Base-by-base conservation (phyloP, 306 rosid species). In the Prunus mongolica region DNA sequence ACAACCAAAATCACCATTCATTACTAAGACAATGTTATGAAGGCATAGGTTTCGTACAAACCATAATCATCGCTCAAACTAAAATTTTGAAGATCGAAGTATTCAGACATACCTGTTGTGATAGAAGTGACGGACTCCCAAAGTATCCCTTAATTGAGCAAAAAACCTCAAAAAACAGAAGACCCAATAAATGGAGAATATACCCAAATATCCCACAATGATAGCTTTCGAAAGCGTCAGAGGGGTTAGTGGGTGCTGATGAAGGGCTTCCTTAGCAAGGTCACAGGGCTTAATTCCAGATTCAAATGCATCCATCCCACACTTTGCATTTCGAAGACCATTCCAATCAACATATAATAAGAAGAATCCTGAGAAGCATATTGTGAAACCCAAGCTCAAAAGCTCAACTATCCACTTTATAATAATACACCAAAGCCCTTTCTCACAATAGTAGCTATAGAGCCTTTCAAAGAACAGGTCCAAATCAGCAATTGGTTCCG, bases 301-400 rank as follows among this genome's bases (percentile, higher is more conserved):
- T 82, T 92, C 93, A 46, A 95, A 90, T 7, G 99, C 99, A 84
- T 92, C 87, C 92, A 92, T 92, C 82, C 99, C 97, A 88, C 99
- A 95, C 79, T 92, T 92, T 1, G 97, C 97, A 84, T 90, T 92
- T 45, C 92, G 90, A 56, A 95, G 97, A 63, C 97, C 97, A 81
- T 90, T 86, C 99, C 99, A 95, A 80, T 95, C 99, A 80, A 95
- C 96, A 67, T 58, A 88, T 49, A 95, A 69, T 72, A 89, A 87
- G 83, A 92, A 89, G 78, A 95, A 95, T 78, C 93, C 97, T 5
- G 99, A 92, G 88, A 91, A 89, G 52, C 93, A 89, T 73, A 95
- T 92, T 55, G 89, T 88, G 82, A 95, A 95, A 15, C 96, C 96
- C 55, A 92, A 84, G 87, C 96, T 90, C 18, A 92, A 76, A 82